Conservation (phyloP, 306 rosid genomes). For the Geum urbanum region DNA sequence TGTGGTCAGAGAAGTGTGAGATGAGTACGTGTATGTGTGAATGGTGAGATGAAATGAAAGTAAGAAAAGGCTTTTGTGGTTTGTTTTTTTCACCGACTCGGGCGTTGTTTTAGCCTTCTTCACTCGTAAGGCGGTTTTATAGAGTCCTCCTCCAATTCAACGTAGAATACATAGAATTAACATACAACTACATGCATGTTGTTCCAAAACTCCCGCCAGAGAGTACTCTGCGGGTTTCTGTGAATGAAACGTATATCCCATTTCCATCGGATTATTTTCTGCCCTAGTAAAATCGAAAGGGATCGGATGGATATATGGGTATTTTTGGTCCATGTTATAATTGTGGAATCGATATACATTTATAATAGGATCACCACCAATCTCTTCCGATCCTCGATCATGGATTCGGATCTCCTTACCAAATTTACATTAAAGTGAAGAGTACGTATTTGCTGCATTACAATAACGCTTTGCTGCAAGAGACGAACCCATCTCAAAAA, state of each 20-base stretch:
- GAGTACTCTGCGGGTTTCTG: neutral
- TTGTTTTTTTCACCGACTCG: neutral
- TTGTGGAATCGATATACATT: neutral
- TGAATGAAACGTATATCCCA: too few species aligned
- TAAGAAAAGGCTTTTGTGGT: too few species aligned
- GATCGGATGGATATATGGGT: neutral
- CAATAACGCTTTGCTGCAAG: too few species aligned
- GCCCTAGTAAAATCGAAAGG: neutral
- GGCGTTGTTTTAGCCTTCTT: neutral
- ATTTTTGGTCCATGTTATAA: neutral
- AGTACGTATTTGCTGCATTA: too few species aligned
- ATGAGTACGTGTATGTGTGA: neutral
- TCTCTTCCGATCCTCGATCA: neutral
- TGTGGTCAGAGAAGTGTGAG: neutral
- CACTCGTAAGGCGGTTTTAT: neutral
- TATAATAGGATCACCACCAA: neutral
- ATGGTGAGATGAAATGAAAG: too few species aligned
- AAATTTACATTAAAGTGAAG: too few species aligned
- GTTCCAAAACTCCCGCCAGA: constrained; percentile 17
- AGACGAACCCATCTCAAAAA: too few species aligned
- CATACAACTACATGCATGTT: too few species aligned
- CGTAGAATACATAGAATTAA: too few species aligned
- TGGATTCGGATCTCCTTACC: neutral
- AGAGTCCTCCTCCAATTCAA: neutral
- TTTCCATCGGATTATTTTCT: neutral